Evolutionary conservation across 2,329 filamentous ascomycete genomes (phyloP).

Genomic region (Hypoxylon sp.): DNA sequence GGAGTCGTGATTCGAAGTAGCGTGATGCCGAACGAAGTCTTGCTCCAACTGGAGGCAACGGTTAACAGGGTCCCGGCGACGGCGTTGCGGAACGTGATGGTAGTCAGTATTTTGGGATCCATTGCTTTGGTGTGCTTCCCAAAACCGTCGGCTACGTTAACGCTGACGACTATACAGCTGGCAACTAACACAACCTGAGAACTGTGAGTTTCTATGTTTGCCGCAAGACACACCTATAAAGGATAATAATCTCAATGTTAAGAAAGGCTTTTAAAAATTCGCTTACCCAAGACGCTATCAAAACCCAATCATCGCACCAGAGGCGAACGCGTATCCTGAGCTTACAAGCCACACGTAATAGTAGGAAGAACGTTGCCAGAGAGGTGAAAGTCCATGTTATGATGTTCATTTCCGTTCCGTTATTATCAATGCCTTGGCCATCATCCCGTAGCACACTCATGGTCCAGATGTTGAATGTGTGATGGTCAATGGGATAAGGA

Average conservation of each 20-base stretch:
- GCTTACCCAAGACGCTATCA: constrained; percentile 20
- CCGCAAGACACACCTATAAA: not conserved
- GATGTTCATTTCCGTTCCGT: constrained; percentile 2
- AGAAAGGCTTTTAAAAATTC: too few relatives aligned
- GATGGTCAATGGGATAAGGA: too few relatives aligned
- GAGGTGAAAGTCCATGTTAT: constrained; percentile 1
- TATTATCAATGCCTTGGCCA: not conserved
- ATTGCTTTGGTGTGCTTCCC: constrained; percentile 10
- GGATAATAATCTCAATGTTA: not conserved
- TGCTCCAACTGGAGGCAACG: constrained; percentile 16
- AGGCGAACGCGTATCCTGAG: not conserved
- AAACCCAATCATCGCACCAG: constrained; percentile 21
- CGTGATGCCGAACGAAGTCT: constrained; percentile 18
- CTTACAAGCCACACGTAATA: constrained; percentile 13
- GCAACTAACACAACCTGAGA: not conserved
- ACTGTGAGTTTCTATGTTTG: not conserved
- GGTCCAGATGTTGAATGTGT: not conserved
- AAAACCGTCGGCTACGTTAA: constrained; percentile 1
- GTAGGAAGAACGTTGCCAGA: constrained; percentile 13
- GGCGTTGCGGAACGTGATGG: constrained; percentile 1
- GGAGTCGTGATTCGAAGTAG: constrained; percentile 13
- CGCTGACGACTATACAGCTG: constrained; percentile 3
- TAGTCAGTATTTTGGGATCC: not conserved
- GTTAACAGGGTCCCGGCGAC: not conserved
- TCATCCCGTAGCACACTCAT: not conserved